These are phyloP conservation scores for Chiua sp. DNA, from an alignment of 1,284 basidiomycete genomes.

Conservation along the genomic window DNA sequence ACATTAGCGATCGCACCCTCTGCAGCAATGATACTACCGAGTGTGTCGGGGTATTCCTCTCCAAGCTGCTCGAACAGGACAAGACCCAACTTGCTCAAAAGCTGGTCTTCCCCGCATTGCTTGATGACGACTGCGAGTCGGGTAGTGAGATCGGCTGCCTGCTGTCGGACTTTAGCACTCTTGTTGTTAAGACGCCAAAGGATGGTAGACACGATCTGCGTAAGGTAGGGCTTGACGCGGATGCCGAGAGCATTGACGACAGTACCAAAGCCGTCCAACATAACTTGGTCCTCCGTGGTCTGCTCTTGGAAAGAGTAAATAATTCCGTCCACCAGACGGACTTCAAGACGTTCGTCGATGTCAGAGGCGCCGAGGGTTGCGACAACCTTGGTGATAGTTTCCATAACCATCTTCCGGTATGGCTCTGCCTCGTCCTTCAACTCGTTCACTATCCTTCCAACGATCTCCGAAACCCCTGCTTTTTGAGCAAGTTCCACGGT, in stretches of 20 bases:
- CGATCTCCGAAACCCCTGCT: constrained; percentile 94
- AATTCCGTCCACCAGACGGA: constrained; percentile 95
- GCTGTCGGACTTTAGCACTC: constrained; percentile 98
- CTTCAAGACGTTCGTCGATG: constrained; percentile 95
- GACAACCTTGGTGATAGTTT: constrained; percentile 98
- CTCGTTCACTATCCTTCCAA: constrained; percentile 94
- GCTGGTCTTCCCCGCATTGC: constrained; percentile 96
- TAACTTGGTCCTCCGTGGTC: constrained; percentile 98
- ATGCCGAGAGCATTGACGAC: constrained; percentile 97
- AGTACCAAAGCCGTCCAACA: constrained; percentile 98
- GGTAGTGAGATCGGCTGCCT: constrained; percentile 96
- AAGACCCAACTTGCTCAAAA: constrained; percentile 95
- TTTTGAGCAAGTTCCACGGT: constrained; percentile 98
- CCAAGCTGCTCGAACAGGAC: constrained; percentile 99
- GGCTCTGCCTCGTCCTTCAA: constrained; percentile 97
- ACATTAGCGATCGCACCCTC: constrained; percentile 99
- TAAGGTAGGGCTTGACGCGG: constrained; percentile 98
- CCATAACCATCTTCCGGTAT: constrained; percentile 99
- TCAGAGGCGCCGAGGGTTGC: constrained; percentile 93
- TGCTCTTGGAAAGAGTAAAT: constrained; percentile 99
- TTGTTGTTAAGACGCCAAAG: constrained; percentile 99
- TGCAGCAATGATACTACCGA: constrained; percentile 98
- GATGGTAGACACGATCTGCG: constrained; percentile 99
- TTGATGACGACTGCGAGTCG: constrained; percentile 98
- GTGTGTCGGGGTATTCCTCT: constrained; percentile 98